These are phyloP conservation scores for Discostella stelligeroides DNA, from an alignment of 108 stramenopile genomes.

Conservation along the genomic window DNA sequence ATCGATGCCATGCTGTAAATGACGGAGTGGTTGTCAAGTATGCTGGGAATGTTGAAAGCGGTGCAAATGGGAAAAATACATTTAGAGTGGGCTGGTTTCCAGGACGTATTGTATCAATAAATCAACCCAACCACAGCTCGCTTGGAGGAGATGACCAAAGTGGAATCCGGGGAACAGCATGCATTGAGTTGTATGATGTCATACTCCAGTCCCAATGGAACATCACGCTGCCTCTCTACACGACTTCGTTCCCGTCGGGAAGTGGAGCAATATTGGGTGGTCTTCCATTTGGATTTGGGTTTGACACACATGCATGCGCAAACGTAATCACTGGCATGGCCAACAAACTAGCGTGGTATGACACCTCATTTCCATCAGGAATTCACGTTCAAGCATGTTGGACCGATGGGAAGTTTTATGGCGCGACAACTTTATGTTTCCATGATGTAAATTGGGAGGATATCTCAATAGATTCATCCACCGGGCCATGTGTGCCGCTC, in stretches of 20 bases:
- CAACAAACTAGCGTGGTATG: conserved; percentile 30
- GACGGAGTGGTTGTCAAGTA: conserved; percentile 45
- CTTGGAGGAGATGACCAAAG: not conserved
- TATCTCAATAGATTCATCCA: conserved; percentile 7
- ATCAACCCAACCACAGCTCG: not conserved
- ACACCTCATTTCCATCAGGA: conserved; percentile 30
- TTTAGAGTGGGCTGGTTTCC: conserved; percentile 40
- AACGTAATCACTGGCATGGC: conserved; percentile 25
- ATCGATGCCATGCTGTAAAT: conserved; percentile 15
- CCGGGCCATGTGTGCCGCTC: conserved; percentile 24
- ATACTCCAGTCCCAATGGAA: conserved; percentile 35
- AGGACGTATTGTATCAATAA: conserved; percentile 26
- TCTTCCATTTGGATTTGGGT: conserved; percentile 42
- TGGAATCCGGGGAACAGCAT: not conserved
- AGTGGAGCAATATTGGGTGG: conserved; percentile 20
- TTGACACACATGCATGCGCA: conserved; percentile 26
- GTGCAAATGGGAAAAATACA: not conserved
- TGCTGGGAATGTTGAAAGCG: conserved; percentile 9
- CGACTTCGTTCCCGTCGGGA: not conserved
- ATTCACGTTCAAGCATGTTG: conserved; percentile 34
- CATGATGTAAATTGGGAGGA: conserved; percentile 33
- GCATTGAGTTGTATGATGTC: conserved; percentile 34
- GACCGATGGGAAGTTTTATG: conserved; percentile 40
- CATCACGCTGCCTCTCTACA: conserved; percentile 5
- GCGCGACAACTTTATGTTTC: conserved; percentile 12